phyloP scores from a whole-genome alignment of 176 grass and related monocot species.

The Carex parvula region DNA sequence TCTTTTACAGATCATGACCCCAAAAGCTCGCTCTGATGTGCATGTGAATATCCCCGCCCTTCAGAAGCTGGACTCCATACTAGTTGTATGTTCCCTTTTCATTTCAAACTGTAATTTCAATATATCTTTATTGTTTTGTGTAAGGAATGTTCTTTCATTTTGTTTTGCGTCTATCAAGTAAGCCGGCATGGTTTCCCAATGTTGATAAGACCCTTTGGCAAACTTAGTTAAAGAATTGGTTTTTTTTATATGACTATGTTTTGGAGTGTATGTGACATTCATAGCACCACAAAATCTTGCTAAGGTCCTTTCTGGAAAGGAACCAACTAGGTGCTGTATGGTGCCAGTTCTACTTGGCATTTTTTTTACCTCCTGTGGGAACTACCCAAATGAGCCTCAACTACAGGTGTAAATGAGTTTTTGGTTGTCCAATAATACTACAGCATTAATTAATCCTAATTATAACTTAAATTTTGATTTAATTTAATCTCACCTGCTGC shows the following conservation, averaged over 20 bases:
- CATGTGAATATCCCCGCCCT: slow-evolving; percentile 95
- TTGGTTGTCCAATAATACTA: not conserved
- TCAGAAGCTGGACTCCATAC: slow-evolving; percentile 93
- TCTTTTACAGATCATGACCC: slow-evolving; percentile 84
- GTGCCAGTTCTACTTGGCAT: not conserved
- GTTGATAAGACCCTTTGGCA: not conserved
- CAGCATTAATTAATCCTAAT: not conserved
- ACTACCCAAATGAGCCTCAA: not conserved
- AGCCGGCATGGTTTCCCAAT: not conserved
- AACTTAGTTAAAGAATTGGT: not conserved
- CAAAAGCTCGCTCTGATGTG: slow-evolving; percentile 91
- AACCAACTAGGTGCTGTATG: not conserved
- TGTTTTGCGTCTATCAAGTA: not conserved
- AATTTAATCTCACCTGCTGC: not conserved
- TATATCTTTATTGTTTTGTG: not conserved
- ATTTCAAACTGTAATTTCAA: not conserved
- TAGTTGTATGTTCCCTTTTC: slow-evolving; percentile 57
- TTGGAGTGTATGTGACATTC: not conserved
- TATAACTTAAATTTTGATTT: not conserved
- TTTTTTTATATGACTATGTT: not conserved
- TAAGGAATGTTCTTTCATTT: not conserved
- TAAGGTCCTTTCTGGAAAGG: not conserved
- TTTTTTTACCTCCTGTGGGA: not conserved
- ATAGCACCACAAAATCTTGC: not conserved
- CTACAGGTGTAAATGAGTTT: not conserved